Evolutionary conservation across 768 basidiomycete genomes (phyloP).

Genomic region (Piloderma croceum): DNA sequence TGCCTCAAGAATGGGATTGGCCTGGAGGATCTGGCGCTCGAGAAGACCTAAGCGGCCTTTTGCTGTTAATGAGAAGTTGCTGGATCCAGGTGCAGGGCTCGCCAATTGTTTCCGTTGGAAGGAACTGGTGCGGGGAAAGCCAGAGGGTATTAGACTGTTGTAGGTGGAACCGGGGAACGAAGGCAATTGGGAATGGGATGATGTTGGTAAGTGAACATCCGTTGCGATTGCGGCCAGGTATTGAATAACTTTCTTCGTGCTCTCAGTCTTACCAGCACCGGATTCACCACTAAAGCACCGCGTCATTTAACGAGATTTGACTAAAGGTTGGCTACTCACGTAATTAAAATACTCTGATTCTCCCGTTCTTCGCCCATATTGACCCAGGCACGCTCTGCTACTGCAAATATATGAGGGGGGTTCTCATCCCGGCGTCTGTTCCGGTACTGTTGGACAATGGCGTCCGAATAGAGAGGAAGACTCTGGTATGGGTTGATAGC

Average conservation of each 20-base stretch:
- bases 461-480: conserved; percentile 85
- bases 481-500: conserved; percentile 97
- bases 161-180: conserved; percentile 45
- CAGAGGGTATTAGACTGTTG: conserved; percentile 54
- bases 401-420: conserved; percentile 94
- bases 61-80: conserved; percentile 43
- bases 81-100: conserved; percentile 40
- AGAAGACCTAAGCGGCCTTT: conserved; percentile 81
- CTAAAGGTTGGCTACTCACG: conserved; percentile 56
- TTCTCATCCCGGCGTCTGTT: conserved; percentile 86
- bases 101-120: conserved; percentile 44
- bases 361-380: conserved; percentile 97
- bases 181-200: conserved; percentile 63
- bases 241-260: conserved; percentile 98
- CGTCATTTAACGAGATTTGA: too few species aligned
- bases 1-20: conserved; percentile 95
- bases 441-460: conserved; percentile 87
- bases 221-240: conserved; percentile 97
- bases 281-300: conserved; percentile 90
- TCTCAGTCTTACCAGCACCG: conserved; percentile 98
- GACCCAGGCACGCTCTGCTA: conserved; percentile 96
- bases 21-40: conserved; percentile 94
- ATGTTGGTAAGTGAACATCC: conserved; percentile 54
- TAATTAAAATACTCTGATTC: conserved; percentile 97
- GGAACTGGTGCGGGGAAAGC: conserved; percentile 63